phyloP scores from a whole-genome alignment of 441 rosid species.

The Flueggea neowawraea region DNA sequence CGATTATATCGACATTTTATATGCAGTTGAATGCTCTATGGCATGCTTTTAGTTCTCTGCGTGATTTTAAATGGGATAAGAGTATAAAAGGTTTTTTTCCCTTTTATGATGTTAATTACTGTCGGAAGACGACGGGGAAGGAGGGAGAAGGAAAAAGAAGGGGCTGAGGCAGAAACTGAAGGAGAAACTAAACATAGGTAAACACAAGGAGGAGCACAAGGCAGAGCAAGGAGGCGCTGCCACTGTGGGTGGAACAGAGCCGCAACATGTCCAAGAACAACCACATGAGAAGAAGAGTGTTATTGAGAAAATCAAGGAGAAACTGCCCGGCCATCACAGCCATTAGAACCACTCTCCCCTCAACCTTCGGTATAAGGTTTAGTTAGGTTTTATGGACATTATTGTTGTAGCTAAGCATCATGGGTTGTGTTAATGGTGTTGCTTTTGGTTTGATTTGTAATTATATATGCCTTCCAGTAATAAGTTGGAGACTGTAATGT shows the following conservation, averaged over 20 bases:
- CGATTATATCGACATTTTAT: not conserved
- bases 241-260: not conserved
- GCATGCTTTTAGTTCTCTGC: no score
- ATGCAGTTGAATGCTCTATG: not conserved
- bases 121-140: conserved; percentile 76
- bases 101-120: conserved; percentile 4
- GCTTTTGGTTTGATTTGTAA: no score
- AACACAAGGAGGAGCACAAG: conserved; percentile 19
- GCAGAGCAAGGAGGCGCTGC: conserved; percentile 23
- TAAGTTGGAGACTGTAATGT: no score
- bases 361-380: no score
- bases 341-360: conserved; percentile 6
- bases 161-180: conserved; percentile 56
- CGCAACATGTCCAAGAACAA: conserved; percentile 12
- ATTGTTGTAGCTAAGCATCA: no score
- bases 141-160: conserved; percentile 76
- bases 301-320: conserved; percentile 67
- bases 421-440: no score
- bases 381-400: no score
- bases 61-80: no score
- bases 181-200: conserved; percentile 49
- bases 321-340: conserved; percentile 51
- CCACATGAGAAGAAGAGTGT: conserved; percentile 53
- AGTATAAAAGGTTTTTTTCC: no score
- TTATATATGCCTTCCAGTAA: no score